phyloP scores from a whole-genome alignment of 1,284 basidiomycete species.

The Trichosporon coremiiforme region DNA sequence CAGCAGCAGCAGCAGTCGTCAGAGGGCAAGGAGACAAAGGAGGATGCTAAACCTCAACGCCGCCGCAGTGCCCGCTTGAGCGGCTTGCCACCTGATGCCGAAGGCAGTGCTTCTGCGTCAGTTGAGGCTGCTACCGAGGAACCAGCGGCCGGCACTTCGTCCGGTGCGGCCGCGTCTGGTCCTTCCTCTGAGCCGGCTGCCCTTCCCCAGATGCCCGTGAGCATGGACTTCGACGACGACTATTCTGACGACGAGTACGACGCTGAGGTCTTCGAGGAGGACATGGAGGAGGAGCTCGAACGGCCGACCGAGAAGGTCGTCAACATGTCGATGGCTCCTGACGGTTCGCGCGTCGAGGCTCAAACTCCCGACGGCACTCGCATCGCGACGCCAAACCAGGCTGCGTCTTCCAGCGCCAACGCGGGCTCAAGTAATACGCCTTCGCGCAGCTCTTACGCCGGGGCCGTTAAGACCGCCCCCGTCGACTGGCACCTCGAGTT shows the following conservation, averaged over 20 bases:
- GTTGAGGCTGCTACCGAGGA: not conserved
- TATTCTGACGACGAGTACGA: conserved; percentile 75
- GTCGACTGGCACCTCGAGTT: conserved; percentile 97
- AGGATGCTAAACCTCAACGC: conserved; percentile 54
- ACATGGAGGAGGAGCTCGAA: conserved; percentile 62
- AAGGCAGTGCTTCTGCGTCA: conserved; percentile 21
- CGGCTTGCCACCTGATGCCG: conserved; percentile 59
- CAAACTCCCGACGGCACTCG: conserved; percentile 95
- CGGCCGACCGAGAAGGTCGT: conserved; percentile 73
- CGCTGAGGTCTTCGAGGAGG: conserved; percentile 61
- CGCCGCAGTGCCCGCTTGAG: conserved; percentile 81
- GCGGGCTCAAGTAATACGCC: conserved; percentile 41
- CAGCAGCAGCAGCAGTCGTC: not conserved
- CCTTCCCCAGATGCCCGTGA: conserved; percentile 44
- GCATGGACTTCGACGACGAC: conserved; percentile 59
- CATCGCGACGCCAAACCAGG: conserved; percentile 76
- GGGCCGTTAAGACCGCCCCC: conserved; percentile 87
- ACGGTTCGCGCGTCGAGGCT: conserved; percentile 87
- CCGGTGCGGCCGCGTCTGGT: conserved; percentile 18
- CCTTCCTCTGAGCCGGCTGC: conserved; percentile 31
- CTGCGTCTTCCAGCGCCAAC: conserved; percentile 31
- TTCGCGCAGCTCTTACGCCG: conserved; percentile 77
- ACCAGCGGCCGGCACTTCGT: conserved; percentile 4
- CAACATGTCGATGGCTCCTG: conserved; percentile 79
- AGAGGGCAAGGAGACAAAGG: conserved; percentile 24